phyloP scores from a whole-genome alignment of 2,329 filamentous ascomycete species.

The Aspergillus neoniger region DNA sequence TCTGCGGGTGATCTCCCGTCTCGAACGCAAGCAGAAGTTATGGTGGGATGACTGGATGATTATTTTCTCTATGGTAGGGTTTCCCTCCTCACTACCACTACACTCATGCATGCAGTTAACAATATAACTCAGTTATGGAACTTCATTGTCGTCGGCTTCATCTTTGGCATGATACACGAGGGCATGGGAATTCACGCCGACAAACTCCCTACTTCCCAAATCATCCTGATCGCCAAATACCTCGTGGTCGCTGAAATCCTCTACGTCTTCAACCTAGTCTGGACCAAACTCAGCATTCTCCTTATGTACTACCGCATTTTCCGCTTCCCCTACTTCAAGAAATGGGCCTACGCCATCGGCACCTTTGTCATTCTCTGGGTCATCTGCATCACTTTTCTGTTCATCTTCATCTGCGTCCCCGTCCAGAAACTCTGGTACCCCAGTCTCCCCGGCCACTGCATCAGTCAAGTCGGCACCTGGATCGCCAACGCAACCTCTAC shows the following conservation, averaged over 20 bases:
- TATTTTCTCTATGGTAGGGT: constrained; percentile 51
- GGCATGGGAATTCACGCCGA: constrained; percentile 54
- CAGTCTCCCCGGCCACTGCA: constrained; percentile 27
- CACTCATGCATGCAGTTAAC: not conserved
- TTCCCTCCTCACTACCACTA: not conserved
- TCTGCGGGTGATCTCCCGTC: constrained; percentile 47
- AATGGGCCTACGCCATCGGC: constrained; percentile 30
- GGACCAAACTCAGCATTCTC: constrained; percentile 31
- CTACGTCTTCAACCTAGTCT: constrained; percentile 38
- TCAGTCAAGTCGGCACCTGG: constrained; percentile 32
- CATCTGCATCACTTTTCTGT: constrained; percentile 31
- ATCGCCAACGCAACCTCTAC: constrained; percentile 29
- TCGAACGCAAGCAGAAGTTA: constrained; percentile 46
- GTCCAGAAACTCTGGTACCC: constrained; percentile 33
- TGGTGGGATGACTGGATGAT: constrained; percentile 58
- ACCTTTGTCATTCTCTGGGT: constrained; percentile 29
- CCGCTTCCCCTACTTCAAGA: constrained; percentile 30
- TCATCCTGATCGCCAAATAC: constrained; percentile 34
- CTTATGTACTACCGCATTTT: constrained; percentile 35
- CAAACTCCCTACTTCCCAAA: constrained; percentile 36
- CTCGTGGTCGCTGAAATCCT: constrained; percentile 45
- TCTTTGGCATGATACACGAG: constrained; percentile 50
- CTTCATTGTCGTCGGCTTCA: constrained; percentile 48
- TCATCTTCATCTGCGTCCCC: constrained; percentile 33
- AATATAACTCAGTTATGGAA: constrained; percentile 24